These are phyloP conservation scores for Melastoma malabathricum DNA, from an alignment of 345 rosid genomes.

Conservation along the genomic window DNA sequence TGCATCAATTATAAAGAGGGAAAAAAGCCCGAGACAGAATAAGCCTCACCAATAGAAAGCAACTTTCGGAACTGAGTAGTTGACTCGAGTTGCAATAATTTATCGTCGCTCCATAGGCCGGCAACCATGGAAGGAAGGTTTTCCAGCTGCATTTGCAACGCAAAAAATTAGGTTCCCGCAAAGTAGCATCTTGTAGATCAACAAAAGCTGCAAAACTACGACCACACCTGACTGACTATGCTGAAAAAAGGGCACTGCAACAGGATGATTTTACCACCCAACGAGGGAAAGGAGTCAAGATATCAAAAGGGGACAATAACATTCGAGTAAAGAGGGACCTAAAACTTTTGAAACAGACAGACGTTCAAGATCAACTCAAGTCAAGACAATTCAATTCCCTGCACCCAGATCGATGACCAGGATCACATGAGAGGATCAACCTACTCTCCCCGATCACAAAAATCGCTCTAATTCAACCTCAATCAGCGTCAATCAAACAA, in stretches of 20 bases:
- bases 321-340: no score
- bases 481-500: background rate
- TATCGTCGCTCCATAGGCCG: slow-evolving; percentile 51
- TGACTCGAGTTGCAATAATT: slow-evolving; percentile 51
- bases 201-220: no score
- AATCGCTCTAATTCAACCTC: no score
- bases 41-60: slow-evolving; percentile 54
- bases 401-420: no score
- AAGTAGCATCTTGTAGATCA: background rate
- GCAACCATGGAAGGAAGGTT: slow-evolving; percentile 62
- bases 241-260: background rate
- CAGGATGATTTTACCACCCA: background rate
- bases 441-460: no score
- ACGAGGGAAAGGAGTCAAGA: background rate
- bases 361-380: no score
- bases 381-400: no score
- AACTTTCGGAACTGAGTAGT: slow-evolving; percentile 75
- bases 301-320: no score
- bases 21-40: background rate
- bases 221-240: no score
- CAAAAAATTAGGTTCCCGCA: background rate
- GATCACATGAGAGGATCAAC: no score
- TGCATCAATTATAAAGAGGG: no score
- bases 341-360: no score
- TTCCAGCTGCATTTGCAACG: slow-evolving; percentile 35